Conservation (phyloP, 306 rosid species). For the Rubus parviflorus region DNA sequence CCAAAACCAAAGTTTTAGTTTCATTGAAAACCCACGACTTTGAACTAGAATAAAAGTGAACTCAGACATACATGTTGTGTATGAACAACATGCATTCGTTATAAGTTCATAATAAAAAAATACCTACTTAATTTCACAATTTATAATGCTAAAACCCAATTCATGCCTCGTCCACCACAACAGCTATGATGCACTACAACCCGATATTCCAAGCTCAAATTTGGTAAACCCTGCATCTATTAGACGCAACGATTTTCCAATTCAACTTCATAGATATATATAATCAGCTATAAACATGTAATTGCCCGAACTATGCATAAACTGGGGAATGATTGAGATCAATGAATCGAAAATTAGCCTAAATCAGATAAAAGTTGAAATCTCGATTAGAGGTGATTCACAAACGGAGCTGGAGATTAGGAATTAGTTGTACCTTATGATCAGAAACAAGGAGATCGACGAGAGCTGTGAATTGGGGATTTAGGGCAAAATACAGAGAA, state of each 20-base stretch:
- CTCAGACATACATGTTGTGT: neutral
- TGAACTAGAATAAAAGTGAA: neutral
- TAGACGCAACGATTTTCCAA: neutral
- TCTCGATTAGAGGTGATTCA: neutral
- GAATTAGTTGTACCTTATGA: neutral
- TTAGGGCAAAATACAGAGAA: slow-evolving; percentile 10
- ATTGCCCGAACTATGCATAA: neutral
- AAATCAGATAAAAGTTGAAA: slow-evolving; percentile 5
- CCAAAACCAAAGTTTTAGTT: neutral
- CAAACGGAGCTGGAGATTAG: neutral
- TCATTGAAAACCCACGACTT: neutral
- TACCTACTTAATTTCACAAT: neutral
- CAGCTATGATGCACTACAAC: slow-evolving; percentile 6
- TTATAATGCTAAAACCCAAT: neutral
- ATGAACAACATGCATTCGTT: neutral
- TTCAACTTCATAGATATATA: neutral
- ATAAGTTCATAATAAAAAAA: neutral
- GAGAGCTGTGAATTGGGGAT: slow-evolving; percentile 11
- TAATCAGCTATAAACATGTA: neutral
- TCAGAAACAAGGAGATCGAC: neutral
- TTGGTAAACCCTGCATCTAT: slow-evolving; percentile 2
- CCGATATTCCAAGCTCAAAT: slow-evolving; percentile 11
- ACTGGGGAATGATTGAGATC: slow-evolving; percentile 1
- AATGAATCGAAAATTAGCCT: slow-evolving; percentile 3
- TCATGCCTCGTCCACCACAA: neutral